A percentile compares a stretch with the other conserved stretches of the same genome.
Evolutionary conservation across 129 eudicot species (phyloP).

Genomic region (Flaveria brownii): DNA sequence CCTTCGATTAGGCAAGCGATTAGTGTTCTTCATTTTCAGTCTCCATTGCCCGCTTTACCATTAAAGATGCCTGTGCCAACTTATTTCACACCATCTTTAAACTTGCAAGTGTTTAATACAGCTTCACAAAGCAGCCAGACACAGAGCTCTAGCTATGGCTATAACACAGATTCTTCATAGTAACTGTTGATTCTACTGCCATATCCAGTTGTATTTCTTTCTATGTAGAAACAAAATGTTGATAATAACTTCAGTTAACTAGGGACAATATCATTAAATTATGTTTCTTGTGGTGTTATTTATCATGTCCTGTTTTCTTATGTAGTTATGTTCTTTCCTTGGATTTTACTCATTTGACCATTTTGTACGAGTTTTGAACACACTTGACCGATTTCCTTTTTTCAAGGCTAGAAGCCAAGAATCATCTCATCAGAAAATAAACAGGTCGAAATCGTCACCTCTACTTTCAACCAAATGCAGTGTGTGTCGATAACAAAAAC

Average conservation of each 20-base stretch:
- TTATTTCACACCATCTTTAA: constrained; percentile 31
- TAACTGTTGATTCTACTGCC: constrained; percentile 14
- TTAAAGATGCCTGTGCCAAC: constrained; percentile 40
- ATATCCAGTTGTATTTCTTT: not conserved
- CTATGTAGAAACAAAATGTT: not conserved
- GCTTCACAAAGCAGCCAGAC: constrained; percentile 24
- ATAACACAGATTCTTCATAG: constrained; percentile 33
- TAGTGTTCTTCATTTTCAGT: constrained; percentile 44
- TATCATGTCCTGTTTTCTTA: constrained; percentile 22
- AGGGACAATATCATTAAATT: not conserved
- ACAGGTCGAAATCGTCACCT: not conserved
- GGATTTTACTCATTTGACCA: not conserved
- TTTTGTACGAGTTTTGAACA: not conserved
- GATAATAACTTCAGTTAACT: not conserved
- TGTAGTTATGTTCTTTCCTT: not conserved
- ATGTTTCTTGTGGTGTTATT: not conserved
- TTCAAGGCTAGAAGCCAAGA: too few relatives aligned
- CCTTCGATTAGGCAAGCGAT: constrained; percentile 50
- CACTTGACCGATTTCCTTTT: not conserved
- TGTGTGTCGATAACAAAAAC: not conserved
- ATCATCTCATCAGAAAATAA: not conserved
- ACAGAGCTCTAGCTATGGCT: constrained; percentile 33
- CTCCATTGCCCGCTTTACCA: constrained; percentile 37
- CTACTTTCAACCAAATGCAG: not conserved
- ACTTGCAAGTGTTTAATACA: not conserved